Evolutionary conservation across 108 stramenopile species (phyloP).

Genomic region (Aurantiochytrium sp.): DNA sequence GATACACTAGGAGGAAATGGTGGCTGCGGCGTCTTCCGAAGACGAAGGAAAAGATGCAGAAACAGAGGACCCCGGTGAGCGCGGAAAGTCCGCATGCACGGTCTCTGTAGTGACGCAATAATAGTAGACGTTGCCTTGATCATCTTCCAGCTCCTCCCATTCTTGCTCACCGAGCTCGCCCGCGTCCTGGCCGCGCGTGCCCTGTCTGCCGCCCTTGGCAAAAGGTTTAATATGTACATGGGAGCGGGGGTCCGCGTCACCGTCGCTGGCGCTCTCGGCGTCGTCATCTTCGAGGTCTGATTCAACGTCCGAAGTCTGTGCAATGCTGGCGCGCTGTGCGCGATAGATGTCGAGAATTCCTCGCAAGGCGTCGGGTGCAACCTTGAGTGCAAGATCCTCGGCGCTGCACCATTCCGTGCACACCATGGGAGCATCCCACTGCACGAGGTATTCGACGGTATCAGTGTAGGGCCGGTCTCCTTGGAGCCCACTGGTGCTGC

Average conservation of each 20-base stretch:
- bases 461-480: neutral
- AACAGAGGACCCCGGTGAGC: no score
- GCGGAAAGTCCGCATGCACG: neutral
- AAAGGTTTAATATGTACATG: no score
- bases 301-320: neutral
- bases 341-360: neutral
- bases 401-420: neutral
- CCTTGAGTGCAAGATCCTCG: neutral
- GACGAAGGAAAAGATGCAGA: no score
- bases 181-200: neutral
- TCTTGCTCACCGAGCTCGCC: neutral
- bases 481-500: neutral
- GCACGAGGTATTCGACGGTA: neutral
- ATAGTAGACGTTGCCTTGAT: neutral
- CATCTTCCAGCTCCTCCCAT: constrained; percentile 10
- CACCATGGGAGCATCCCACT: neutral
- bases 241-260: no score
- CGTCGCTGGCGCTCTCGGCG: neutral
- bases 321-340: neutral
- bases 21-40: no score
- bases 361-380: neutral
- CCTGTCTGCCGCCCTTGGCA: no score
- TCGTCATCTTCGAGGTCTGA: neutral
- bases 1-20: no score
- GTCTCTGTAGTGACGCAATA: constrained; percentile 10